phyloP scores from a whole-genome alignment of 768 basidiomycete genomes.

The Kwoniella sp. region DNA sequence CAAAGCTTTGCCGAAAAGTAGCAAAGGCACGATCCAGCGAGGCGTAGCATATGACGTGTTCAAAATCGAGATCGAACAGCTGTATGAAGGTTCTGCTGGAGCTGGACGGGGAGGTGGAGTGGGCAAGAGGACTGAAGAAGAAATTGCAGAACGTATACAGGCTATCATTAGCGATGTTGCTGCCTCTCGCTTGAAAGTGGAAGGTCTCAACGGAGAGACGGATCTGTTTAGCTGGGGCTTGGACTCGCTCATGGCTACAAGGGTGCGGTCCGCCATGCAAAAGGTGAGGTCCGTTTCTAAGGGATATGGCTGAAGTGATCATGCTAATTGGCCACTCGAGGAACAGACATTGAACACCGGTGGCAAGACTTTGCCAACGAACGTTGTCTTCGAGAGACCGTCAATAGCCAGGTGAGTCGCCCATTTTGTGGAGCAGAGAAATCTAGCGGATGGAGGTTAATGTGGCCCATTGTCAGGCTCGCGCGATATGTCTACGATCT shows the following conservation, averaged over 20 bases:
- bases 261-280: slow-evolving; percentile 41
- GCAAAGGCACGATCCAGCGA: slow-evolving; percentile 55
- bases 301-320: neutral
- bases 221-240: slow-evolving; percentile 55
- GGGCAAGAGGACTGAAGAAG: slow-evolving; percentile 19
- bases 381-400: slow-evolving; percentile 52
- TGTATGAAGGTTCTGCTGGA: slow-evolving; percentile 26
- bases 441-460: no score
- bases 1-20: slow-evolving; percentile 47
- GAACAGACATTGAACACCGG: slow-evolving; percentile 35
- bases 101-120: neutral
- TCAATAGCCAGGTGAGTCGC: slow-evolving; percentile 33
- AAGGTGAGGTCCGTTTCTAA: slow-evolving; percentile 25
- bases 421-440: neutral
- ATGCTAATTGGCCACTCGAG: neutral
- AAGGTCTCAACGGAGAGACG: slow-evolving; percentile 25
- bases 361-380: slow-evolving; percentile 27
- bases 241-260: slow-evolving; percentile 51
- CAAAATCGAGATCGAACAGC: slow-evolving; percentile 39
- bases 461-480: slow-evolving; percentile 8
- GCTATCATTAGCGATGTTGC: slow-evolving; percentile 14
- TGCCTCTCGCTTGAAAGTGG: slow-evolving; percentile 6
- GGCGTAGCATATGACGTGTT: slow-evolving; percentile 51
- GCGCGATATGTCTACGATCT: slow-evolving; percentile 34
- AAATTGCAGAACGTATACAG: slow-evolving; percentile 23